Conservation (phyloP, 2,329 filamentous ascomycete genomes). For the Verticillium tricorpus region DNA sequence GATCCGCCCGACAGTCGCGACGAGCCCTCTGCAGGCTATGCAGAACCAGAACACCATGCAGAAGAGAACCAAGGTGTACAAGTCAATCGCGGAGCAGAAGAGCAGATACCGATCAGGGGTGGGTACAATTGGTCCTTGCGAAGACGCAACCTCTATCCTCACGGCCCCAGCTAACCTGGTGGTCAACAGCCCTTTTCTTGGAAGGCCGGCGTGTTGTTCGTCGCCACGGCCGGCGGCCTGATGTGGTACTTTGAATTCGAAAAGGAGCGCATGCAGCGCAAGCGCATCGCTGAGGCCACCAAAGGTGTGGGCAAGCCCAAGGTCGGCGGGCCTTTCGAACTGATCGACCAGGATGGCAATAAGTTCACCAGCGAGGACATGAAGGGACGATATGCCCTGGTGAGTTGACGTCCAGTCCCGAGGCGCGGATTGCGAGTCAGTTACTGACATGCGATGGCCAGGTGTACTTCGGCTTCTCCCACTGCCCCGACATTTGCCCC, state of each 20-base stretch:
- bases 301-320: constrained; percentile 92
- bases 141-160: neutral
- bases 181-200: constrained; percentile 76
- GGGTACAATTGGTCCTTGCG: constrained; percentile 18
- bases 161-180: neutral
- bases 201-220: constrained; percentile 83
- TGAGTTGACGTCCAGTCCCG: constrained; percentile 31
- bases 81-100: constrained; percentile 56
- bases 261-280: constrained; percentile 85
- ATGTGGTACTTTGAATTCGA: constrained; percentile 91
- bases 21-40: constrained; percentile 24
- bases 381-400: constrained; percentile 80
- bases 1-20: constrained; percentile 27
- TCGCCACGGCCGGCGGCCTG: constrained; percentile 70
- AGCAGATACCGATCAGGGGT: constrained; percentile 54
- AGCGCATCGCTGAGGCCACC: constrained; percentile 82
- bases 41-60: constrained; percentile 28
- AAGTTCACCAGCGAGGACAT: constrained; percentile 75
- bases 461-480: constrained; percentile 98
- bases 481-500: constrained; percentile 97
- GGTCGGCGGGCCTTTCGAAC: constrained; percentile 80
- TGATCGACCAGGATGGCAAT: constrained; percentile 78
- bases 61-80: constrained; percentile 37
- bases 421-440: neutral
- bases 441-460: constrained; percentile 27